These are phyloP conservation scores for Myxozyma neotropica DNA, from an alignment of 805 yeast species.

Conservation along the genomic window DNA sequence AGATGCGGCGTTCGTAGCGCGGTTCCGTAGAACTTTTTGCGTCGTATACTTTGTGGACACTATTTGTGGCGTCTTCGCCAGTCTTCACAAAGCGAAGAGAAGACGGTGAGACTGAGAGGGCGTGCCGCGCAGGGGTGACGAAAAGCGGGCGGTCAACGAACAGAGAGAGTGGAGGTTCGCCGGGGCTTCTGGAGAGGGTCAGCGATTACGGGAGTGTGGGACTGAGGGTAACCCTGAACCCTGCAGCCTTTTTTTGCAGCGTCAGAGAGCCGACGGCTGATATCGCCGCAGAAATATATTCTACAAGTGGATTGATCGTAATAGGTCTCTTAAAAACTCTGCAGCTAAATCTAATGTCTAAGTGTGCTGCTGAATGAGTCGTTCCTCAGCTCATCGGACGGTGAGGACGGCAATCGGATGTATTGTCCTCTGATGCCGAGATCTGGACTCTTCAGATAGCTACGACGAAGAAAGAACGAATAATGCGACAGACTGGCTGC, in stretches of 20 bases:
- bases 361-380: no score
- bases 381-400: no score
- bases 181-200: background rate
- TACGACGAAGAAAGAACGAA: no score
- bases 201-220: constrained; percentile 1
- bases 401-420: no score
- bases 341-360: no score
- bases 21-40: background rate
- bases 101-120: background rate
- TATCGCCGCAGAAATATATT: background rate
- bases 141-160: background rate
- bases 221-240: background rate
- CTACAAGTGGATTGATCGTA: no score
- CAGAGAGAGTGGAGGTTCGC: background rate
- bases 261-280: background rate
- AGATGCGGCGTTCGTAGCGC: constrained; percentile 1
- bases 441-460: no score
- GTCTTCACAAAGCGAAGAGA: no score
- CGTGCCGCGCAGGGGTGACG: background rate
- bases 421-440: no score
- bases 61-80: no score
- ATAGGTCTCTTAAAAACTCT: no score
- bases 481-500: no score
- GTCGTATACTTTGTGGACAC: constrained; percentile 11
- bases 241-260: background rate